Conservation (phyloP, 164 flowering plant genomes). For the Umbellularia californica region DNA sequence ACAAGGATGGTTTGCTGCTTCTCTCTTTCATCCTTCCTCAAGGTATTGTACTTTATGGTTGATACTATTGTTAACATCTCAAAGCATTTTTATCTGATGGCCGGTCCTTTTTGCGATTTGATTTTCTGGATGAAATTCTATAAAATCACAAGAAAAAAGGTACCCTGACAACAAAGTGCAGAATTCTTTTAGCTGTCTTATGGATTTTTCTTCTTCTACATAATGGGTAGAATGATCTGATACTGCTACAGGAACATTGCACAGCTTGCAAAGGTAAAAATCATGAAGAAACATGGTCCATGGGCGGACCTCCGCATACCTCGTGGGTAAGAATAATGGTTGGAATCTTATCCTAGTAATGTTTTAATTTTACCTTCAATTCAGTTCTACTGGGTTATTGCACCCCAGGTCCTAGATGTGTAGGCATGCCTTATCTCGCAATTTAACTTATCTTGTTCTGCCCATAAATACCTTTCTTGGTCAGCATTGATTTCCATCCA, state of each 20-base stretch:
- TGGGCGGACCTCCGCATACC: conserved; percentile 66
- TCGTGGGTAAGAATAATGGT: conserved; percentile 32
- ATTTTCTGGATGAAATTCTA: neutral
- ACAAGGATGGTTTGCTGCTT: conserved; percentile 82
- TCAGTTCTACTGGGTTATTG: neutral
- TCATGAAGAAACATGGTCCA: conserved; percentile 52
- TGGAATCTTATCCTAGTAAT: neutral
- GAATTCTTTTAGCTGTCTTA: too few relatives aligned
- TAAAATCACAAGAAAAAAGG: neutral
- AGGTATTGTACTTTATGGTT: conserved; percentile 24
- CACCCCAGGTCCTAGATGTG: neutral
- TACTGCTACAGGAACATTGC: conserved; percentile 44
- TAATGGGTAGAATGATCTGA: neutral
- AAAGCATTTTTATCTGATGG: neutral
- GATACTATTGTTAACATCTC: neutral
- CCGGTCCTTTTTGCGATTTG: neutral
- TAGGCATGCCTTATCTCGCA: neutral
- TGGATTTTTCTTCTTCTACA: conserved; percentile 11
- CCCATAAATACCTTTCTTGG: neutral
- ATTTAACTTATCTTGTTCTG: neutral
- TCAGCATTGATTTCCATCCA: neutral
- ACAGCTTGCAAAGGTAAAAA: conserved; percentile 47
- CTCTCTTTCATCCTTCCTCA: conserved; percentile 66
- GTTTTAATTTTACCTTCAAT: neutral
- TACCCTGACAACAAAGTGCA: neutral